Base-by-base conservation (phyloP, 192 early-diverging fungal genomes). In the Chytriomyces sp. region DNA sequence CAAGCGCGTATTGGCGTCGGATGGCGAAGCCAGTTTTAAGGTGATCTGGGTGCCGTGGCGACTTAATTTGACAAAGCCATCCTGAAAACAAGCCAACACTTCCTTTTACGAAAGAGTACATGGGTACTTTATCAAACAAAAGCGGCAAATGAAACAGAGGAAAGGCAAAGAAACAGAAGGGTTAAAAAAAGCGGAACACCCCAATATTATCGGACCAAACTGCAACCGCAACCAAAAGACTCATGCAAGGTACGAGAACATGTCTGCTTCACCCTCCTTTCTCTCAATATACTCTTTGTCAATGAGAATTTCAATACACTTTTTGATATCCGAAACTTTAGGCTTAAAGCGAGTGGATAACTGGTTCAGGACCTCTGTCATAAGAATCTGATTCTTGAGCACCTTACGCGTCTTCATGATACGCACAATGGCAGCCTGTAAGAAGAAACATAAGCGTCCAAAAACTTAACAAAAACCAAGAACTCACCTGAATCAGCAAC, bases 351-450 rank as follows among this genome's bases (percentile, higher is more conserved):
- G 86, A 39, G 92, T 84, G 57, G 90, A 81, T 56, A 97, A 88
- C 69, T 96, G 94, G 10, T 86, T 78, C 57, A 98, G 93, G 4
- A 94, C 93, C 65, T 98, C 96, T 38, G 91, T 84, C 44, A 99
- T 89, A 17, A 99, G 86, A 38, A 86, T 82, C 6, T 89, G 82
- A 76, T 97, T 93, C 67, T 91, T 89, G 82, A 98, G 81, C 41
- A 85, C 85, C 80, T 98, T 96, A 37, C 96, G 91, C 1, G 96
- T 93, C 85, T 99, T 99, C 98, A 99, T 99, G 72, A 99, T 95
- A 22, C 98, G 93, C 40, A 99, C 98, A 84, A 99, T 96, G 0
- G 98, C 96, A 5, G 96, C 96, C 89, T 89, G 77, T 14, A 39
- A 4, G 78, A n/a, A 28, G 56, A 44, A 41, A 59, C 28, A 61